Conservation (phyloP, 78 protist genomes). For the Dictyostelium firmibasis region DNA sequence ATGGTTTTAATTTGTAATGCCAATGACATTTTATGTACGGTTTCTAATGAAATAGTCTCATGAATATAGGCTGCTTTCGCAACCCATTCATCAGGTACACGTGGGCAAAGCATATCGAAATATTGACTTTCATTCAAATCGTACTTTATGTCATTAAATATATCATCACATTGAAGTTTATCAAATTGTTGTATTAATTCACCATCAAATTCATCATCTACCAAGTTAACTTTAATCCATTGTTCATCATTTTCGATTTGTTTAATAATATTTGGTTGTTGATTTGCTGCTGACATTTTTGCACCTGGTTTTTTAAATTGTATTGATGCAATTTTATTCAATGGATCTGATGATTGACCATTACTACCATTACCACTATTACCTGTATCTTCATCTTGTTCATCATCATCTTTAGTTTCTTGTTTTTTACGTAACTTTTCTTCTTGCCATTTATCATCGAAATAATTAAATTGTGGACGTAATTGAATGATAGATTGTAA, state of each 20-base stretch:
- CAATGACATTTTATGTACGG: slow-evolving; percentile 37
- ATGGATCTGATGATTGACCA: not conserved
- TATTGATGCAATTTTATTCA: not conserved
- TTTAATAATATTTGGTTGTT: slow-evolving; percentile 10
- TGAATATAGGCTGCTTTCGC: slow-evolving; percentile 9
- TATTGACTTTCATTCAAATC: slow-evolving; percentile 44
- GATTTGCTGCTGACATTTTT: not conserved
- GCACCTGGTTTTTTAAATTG: slow-evolving; percentile 50
- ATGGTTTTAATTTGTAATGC: slow-evolving; percentile 21
- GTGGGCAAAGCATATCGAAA: slow-evolving; percentile 51
- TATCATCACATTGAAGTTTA: not conserved
- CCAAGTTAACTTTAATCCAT: slow-evolving; percentile 53
- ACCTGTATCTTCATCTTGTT: not conserved
- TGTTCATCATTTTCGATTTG: slow-evolving; percentile 57
- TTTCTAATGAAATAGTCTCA: slow-evolving; percentile 42
- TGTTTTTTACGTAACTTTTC: slow-evolving; percentile 45
- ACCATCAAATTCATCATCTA: slow-evolving; percentile 2
- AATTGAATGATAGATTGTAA: slow-evolving; percentile 67
- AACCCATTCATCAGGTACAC: slow-evolving; percentile 29
- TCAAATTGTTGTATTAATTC: not conserved
- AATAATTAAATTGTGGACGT: slow-evolving; percentile 35
- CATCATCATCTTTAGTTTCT: slow-evolving; percentile 3
- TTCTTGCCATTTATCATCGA: slow-evolving; percentile 30
- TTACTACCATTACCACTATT: not conserved
- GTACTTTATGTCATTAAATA: not conserved